Evolutionary conservation across 495 filamentous ascomycete genomes (phyloP).

Genomic region (Xylaria venustula): DNA sequence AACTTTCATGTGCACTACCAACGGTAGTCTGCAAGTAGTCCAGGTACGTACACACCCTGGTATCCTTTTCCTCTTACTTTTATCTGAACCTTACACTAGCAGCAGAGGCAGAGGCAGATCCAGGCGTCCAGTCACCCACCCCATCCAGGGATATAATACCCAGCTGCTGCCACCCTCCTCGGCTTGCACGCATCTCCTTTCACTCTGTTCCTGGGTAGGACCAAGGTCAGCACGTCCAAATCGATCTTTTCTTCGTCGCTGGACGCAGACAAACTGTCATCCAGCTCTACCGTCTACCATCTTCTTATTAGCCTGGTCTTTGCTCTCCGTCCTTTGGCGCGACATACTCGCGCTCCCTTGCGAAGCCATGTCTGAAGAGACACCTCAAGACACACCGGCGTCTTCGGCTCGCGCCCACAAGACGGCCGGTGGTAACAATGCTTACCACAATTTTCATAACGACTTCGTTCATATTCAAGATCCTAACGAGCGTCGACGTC

Average conservation of each 20-base stretch:
- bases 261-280: not conserved
- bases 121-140: not conserved
- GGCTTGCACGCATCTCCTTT: not conserved
- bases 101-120: no score
- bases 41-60: not conserved
- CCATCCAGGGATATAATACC: conserved; percentile 10
- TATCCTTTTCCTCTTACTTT: not conserved
- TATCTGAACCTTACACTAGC: no score
- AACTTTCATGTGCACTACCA: no score
- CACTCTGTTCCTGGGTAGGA: not conserved
- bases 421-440: conserved; percentile 62
- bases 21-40: no score
- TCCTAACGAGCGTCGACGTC: conserved; percentile 70
- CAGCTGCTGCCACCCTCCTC: conserved; percentile 3
- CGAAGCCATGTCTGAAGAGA: conserved; percentile 21
- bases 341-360: not conserved
- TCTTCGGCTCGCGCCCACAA: conserved; percentile 25
- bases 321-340: not conserved
- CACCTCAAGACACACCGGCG: conserved; percentile 8
- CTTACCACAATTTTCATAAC: conserved; percentile 68
- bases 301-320: not conserved
- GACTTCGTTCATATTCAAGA: conserved; percentile 64
- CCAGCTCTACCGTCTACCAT: not conserved
- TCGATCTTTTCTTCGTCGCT: not conserved
- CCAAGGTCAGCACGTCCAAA: not conserved